Conservation (phyloP, 169 alveolate species). For the Plasmodium vinckei region DNA sequence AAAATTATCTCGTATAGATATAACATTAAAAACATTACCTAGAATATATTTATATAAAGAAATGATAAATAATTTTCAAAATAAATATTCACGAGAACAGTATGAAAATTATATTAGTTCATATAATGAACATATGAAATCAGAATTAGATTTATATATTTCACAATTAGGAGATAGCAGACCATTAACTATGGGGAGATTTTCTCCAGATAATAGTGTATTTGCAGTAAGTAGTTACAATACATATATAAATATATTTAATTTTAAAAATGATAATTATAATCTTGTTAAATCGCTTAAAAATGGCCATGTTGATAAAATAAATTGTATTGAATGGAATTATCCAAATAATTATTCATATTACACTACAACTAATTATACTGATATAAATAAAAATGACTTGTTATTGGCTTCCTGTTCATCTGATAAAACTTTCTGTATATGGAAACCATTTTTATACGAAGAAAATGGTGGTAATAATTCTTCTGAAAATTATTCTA, state of each 20-base stretch:
- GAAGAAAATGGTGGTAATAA: background rate
- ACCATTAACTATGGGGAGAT: slow-evolving; percentile 85
- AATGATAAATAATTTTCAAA: slow-evolving; percentile 79
- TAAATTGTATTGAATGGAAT: slow-evolving; percentile 85
- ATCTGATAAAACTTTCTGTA: slow-evolving; percentile 80
- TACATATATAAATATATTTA: slow-evolving; percentile 77
- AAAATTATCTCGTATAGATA: slow-evolving; percentile 75
- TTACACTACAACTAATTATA: slow-evolving; percentile 68
- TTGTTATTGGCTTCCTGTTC: slow-evolving; percentile 83
- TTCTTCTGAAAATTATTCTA: background rate
- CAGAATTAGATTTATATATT: slow-evolving; percentile 75
- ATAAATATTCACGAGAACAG: slow-evolving; percentile 78
- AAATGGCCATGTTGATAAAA: slow-evolving; percentile 81
- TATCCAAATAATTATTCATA: slow-evolving; percentile 77
- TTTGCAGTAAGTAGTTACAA: slow-evolving; percentile 78
- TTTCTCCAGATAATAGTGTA: slow-evolving; percentile 82
- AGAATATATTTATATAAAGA: slow-evolving; percentile 77
- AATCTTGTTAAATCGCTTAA: slow-evolving; percentile 73
- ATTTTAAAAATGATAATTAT: slow-evolving; percentile 74
- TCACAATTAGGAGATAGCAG: slow-evolving; percentile 86
- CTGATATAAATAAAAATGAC: slow-evolving; percentile 59
- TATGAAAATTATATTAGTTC: slow-evolving; percentile 80
- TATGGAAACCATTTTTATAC: slow-evolving; percentile 82
- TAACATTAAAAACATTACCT: slow-evolving; percentile 75
- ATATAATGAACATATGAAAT: slow-evolving; percentile 79